A percentile compares a stretch with the other conserved stretches of the same genome.
Conservation (phyloP, 2,329 filamentous ascomycete species). For the Colletotrichum tamarilloi region DNA sequence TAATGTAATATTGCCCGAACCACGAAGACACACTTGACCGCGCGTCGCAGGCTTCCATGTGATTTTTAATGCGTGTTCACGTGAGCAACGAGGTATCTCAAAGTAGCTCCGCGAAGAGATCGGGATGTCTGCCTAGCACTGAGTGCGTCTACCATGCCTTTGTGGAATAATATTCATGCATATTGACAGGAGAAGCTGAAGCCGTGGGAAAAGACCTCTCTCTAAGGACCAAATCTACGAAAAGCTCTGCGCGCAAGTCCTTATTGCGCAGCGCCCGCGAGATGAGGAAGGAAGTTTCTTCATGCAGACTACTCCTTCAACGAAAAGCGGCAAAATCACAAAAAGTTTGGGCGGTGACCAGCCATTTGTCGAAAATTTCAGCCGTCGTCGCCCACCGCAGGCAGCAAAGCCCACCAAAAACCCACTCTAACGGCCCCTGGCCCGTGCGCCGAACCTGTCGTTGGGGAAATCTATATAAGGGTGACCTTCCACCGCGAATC, state of each 20-base stretch:
- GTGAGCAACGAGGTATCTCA: not conserved
- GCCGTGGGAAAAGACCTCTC: no score
- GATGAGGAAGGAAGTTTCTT: constrained; percentile 7
- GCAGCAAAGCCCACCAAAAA: not conserved
- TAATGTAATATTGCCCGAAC: no score
- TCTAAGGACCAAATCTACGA: not conserved
- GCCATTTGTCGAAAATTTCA: constrained; percentile 22
- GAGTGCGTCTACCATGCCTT: not conserved
- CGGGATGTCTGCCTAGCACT: not conserved
- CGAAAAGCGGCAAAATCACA: constrained; percentile 19
- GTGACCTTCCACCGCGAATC: constrained; percentile 40
- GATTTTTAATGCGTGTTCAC: not conserved
- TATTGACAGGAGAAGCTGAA: not conserved
- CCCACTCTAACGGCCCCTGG: not conserved
- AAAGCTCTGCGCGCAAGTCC: no score
- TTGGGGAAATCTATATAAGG: constrained; percentile 53
- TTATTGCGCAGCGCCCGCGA: not conserved
- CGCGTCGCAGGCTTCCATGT: not conserved
- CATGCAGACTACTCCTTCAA: not conserved
- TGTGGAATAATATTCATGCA: not conserved
- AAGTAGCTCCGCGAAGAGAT: not conserved
- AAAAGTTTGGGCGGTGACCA: constrained; percentile 14
- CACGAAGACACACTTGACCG: not conserved
- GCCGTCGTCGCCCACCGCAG: constrained; percentile 10
- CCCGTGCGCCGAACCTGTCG: not conserved